Evolutionary conservation across 345 rosid genomes (phyloP), one percentile per base, ranked within the genome.

Genomic region (Hypericum androsaemum): DNA sequence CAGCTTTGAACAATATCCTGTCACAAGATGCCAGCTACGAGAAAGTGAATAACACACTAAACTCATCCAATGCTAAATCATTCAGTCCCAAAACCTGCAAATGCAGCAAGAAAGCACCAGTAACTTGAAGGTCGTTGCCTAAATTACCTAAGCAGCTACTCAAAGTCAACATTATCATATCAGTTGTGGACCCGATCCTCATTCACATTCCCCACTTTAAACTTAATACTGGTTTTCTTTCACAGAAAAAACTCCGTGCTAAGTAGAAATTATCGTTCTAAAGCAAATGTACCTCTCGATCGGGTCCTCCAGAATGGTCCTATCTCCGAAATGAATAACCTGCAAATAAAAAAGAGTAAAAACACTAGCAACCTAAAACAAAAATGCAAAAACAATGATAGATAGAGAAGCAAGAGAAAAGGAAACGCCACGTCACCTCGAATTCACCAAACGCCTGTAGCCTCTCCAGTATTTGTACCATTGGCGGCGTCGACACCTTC

Each of bases 361-460:
- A 22, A 22, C 32, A 22, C 32, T 22, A 22, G 2, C 32, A 22
- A 22, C 32, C 32, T 22, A 22, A 22, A 22, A 22, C 32, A 22
- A 22, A 22, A 22, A 22, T 22, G 32, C 32, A 22, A 22, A 22
- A 22, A 22, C n/a, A n/a, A n/a, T 0, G 6, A 60, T 7, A 40
- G 6, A 17, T 3, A 6, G 7, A 2, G 59, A 16, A 35, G 48
- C 15, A 56, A 38, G 39, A 6, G 40, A 11, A 22, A 47, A 59
- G 50, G 44, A 47, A 15, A 47, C 12, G 45, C 28, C 12, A 8
- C 12, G 39, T 15, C 51, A 85, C 97, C 95, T 94, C 86, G 58
- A 94, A 94, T 77, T 88, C 99, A 53, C 96, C 97, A 80, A 86
- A 86, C 12, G 95, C 73, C 53, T 80, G 80, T 9, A 94, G 63